These are phyloP conservation scores for Xylaria sp. DNA, from an alignment of 2,329 filamentous ascomycete genomes.

Conservation along the genomic window DNA sequence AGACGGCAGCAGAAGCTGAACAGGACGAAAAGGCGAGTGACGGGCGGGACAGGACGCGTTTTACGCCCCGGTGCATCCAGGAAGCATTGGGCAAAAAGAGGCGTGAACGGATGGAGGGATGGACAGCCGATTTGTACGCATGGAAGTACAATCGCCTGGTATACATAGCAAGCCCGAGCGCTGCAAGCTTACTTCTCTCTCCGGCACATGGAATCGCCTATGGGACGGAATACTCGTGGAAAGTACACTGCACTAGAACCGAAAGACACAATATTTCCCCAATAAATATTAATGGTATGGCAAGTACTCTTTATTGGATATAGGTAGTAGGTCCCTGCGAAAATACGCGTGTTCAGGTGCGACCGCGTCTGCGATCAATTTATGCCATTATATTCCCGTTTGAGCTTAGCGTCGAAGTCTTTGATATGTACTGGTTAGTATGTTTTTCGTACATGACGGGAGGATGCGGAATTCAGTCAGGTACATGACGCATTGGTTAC, in stretches of 20 bases:
- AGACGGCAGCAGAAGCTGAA: constrained; percentile 14
- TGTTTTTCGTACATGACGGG: no score
- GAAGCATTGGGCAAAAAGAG: not conserved
- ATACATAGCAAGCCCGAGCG: not conserved
- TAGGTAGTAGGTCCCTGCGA: not conserved
- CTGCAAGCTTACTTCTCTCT: no score
- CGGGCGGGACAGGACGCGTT: constrained; percentile 15
- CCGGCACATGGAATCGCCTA: no score
- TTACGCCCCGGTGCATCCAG: constrained; percentile 18
- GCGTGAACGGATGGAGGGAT: not conserved
- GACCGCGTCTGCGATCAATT: not conserved
- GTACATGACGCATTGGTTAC: no score
- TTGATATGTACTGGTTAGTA: not conserved
- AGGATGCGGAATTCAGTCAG: no score
- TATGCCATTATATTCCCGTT: not conserved
- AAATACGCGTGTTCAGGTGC: not conserved
- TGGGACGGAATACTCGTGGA: no score
- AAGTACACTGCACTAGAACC: not conserved
- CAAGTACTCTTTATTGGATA: not conserved
- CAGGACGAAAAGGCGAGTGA: constrained; percentile 6
- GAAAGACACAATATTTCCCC: not conserved
- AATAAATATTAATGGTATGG: not conserved
- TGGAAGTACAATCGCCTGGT: not conserved
- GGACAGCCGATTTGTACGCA: not conserved
- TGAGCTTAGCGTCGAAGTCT: not conserved